A percentile compares a stretch with the other conserved stretches of the same genome.
Evolutionary conservation across 2,329 filamentous ascomycete species (phyloP).

Genomic region (Aspergillus udagawae): DNA sequence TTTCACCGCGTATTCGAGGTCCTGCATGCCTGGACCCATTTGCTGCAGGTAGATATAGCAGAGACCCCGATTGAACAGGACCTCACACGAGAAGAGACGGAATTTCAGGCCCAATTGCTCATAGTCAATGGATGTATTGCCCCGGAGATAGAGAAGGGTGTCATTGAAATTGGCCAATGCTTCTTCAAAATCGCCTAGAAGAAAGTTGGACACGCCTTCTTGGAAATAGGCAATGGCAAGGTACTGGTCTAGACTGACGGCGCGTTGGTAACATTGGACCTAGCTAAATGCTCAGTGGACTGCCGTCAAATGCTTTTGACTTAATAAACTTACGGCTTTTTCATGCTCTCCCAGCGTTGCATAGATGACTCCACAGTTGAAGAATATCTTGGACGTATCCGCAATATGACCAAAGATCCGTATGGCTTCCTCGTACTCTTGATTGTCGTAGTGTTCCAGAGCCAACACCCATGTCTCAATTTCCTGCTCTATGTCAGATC

Average conservation of each 20-base stretch:
- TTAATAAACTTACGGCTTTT: slow-evolving; percentile 67
- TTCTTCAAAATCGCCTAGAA: slow-evolving; percentile 95
- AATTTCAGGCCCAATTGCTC: slow-evolving; percentile 92
- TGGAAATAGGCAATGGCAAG: slow-evolving; percentile 98
- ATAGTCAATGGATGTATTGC: slow-evolving; percentile 97
- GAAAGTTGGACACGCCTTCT: slow-evolving; percentile 95
- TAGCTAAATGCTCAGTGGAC: slow-evolving; percentile 38
- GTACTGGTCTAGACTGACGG: slow-evolving; percentile 86
- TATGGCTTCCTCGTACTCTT: slow-evolving; percentile 89
- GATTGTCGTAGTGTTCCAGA: slow-evolving; percentile 88
- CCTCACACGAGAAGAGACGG: slow-evolving; percentile 95
- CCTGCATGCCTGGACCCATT: slow-evolving; percentile 83
- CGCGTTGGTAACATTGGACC: slow-evolving; percentile 93
- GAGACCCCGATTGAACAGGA: slow-evolving; percentile 92
- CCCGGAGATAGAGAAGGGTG: slow-evolving; percentile 86
- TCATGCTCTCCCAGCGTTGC: slow-evolving; percentile 94
- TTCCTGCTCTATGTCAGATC: slow-evolving; percentile 57
- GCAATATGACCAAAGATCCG: slow-evolving; percentile 79
- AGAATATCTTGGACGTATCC: slow-evolving; percentile 96
- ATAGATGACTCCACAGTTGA: slow-evolving; percentile 97
- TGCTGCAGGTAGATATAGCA: slow-evolving; percentile 98
- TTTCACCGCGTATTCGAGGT: slow-evolving; percentile 84
- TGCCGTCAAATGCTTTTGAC: not conserved
- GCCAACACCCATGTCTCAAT: slow-evolving; percentile 98
- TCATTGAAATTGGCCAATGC: slow-evolving; percentile 98